phyloP scores from a whole-genome alignment of 257 asterid species.

The Solanum arcanum region DNA sequence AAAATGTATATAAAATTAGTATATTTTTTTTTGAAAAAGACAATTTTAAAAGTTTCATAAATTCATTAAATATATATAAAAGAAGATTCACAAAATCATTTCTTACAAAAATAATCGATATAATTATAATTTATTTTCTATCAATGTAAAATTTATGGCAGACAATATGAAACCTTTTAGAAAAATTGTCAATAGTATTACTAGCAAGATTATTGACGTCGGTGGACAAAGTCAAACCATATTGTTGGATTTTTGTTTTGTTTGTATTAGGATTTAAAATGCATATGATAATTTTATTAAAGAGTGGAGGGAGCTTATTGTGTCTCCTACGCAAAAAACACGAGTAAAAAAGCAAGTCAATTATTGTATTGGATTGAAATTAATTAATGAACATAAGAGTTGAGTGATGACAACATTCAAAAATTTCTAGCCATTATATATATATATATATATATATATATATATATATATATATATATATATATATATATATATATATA shows the following conservation, averaged over 20 bases:
- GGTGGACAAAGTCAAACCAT: not conserved
- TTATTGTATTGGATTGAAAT: not conserved
- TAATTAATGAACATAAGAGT: not conserved
- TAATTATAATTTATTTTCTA: too few relatives aligned
- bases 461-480: too few relatives aligned
- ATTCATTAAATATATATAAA: too few relatives aligned
- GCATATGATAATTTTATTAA: not conserved
- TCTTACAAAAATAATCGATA: too few relatives aligned
- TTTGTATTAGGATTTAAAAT: not conserved
- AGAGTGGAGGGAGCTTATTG: not conserved
- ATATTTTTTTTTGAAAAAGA: too few relatives aligned
- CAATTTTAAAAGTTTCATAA: too few relatives aligned
- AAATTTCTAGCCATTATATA: too few relatives aligned
- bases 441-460: too few relatives aligned
- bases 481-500: too few relatives aligned
- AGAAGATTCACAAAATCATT: too few relatives aligned
- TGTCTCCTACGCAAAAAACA: not conserved
- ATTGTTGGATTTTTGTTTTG: not conserved
- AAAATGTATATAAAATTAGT: too few relatives aligned
- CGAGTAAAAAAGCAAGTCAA: not conserved
- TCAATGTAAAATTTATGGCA: too few relatives aligned
- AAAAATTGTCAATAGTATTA: not conserved
- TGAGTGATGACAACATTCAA: not conserved
- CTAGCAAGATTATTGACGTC: not conserved
- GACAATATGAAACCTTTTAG: not conserved